phyloP scores from a whole-genome alignment of 257 asterid genomes.

The Solanum virginianum region DNA sequence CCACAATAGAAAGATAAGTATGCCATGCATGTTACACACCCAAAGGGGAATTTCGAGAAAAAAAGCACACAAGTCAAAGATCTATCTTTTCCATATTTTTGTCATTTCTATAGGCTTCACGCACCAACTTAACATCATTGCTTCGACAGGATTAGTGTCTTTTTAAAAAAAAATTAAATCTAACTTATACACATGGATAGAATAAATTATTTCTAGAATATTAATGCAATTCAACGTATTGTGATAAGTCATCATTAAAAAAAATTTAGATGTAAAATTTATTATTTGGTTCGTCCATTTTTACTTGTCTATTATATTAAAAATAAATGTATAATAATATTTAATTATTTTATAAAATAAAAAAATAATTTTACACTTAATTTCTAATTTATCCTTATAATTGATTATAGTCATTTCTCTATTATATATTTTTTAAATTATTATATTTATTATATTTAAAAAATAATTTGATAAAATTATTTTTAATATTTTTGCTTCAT shows the following conservation, averaged over 20 bases:
- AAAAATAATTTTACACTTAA: no score
- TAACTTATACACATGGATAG: not conserved
- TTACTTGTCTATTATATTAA: no score
- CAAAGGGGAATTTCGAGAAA: conserved; percentile 6
- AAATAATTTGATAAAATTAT: no score
- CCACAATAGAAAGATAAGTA: not conserved
- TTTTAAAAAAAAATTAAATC: not conserved
- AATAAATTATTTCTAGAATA: not conserved
- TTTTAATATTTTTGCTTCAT: no score
- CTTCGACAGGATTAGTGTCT: not conserved
- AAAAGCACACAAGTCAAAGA: conserved; percentile 14
- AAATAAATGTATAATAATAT: no score
- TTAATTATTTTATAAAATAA: no score
- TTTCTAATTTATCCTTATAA: no score
- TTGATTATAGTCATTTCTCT: no score
- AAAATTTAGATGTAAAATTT: no score
- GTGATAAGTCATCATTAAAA: not conserved
- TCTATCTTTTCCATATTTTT: not conserved
- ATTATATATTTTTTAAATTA: no score
- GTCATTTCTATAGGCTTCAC: conserved; percentile 7
- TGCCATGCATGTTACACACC: conserved; percentile 4
- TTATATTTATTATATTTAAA: no score
- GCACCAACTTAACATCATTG: not conserved
- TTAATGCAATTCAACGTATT: not conserved
- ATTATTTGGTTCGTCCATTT: no score